Base-by-base conservation (phyloP, 1,284 basidiomycete genomes). In the Flammula alnicola region DNA sequence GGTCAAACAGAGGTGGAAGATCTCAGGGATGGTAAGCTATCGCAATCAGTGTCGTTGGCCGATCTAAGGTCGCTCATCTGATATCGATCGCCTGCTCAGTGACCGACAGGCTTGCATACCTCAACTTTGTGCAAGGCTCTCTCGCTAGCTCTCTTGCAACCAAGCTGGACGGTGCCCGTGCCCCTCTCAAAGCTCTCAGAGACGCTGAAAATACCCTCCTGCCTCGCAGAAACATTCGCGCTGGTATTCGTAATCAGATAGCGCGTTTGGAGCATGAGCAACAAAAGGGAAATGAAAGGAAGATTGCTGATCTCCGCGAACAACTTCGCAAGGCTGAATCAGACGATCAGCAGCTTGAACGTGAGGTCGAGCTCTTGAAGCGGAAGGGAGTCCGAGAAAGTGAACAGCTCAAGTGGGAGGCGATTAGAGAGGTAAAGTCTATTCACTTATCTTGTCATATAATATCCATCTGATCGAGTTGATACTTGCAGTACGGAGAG, bases 351-450 rank as follows among this genome's bases (percentile, higher is more conserved):
- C 69, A 74, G 0, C 68, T 75, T 11, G 89, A 92, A 71, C 81
- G 76, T 49, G 85, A 91, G 56, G 67, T 88, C 2, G 79, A 83
- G 51, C 64, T 90, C 29, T 57, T 91, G 60, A 87, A 88, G 70
- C 77, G 89, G 39, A 89, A 88, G 64, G 87, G 81, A 0, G 57
- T 91, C 38, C 72, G 76, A 42, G 87, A 91, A 57, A 88, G 84
- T 63, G 89, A 91, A 62, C 69, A 73, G 38, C 63, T 74, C 31
- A 91, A 88, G 60, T 92, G 89, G 87, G 80, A 84, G 32, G 90
- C 89, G 4, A 68, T 91, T 38, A 77, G 81, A 59, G 89, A 92
- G 80, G 88, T 88, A 57, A 51, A 67, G 37, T 25, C 12, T 27
- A 19, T 40, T 14, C 30, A 20, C 4, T 11, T 10, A 40, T 38